phyloP scores from a whole-genome alignment of 768 basidiomycete genomes.

The Serendipita vermifera region DNA sequence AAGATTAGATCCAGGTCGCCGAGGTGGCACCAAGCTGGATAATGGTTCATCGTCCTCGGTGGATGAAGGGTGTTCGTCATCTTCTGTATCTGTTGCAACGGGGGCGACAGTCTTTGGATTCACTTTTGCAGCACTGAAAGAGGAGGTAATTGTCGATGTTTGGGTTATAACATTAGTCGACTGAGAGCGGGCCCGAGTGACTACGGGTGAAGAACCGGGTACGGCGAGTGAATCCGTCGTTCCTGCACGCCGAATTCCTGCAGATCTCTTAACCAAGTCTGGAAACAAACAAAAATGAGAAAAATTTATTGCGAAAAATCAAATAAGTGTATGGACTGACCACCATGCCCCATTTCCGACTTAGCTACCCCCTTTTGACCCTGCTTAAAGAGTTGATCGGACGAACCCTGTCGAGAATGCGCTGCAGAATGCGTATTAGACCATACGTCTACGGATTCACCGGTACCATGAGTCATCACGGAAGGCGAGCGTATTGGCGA shows the following conservation, averaged over 20 bases:
- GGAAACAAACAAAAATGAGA: no score
- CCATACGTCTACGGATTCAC: constrained; percentile 6
- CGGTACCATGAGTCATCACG: neutral
- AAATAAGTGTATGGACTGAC: neutral
- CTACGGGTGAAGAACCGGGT: no score
- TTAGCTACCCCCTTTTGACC: neutral
- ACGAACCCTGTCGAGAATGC: neutral
- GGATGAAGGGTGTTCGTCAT: constrained; percentile 23
- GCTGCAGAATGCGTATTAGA: constrained; percentile 1
- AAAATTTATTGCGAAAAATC: no score
- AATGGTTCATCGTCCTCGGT: constrained; percentile 46
- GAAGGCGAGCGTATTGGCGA: neutral
- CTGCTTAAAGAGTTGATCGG: constrained; percentile 1
- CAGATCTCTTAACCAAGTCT: no score
- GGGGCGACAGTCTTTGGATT: constrained; percentile 20
- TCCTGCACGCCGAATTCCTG: no score
- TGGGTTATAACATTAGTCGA: neutral
- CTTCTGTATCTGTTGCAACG: constrained; percentile 27
- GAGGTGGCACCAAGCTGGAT: constrained; percentile 45
- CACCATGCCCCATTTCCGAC: neutral
- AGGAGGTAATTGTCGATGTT: neutral
- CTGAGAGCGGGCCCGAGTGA: neutral
- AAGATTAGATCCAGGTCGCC: constrained; percentile 50
- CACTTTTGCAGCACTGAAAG: neutral
- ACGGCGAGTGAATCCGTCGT: no score